Evolutionary conservation across 176 grass and related monocot genomes (phyloP), one percentile per base, ranked within the genome.

Genomic region (Microstegium vimineum): DNA sequence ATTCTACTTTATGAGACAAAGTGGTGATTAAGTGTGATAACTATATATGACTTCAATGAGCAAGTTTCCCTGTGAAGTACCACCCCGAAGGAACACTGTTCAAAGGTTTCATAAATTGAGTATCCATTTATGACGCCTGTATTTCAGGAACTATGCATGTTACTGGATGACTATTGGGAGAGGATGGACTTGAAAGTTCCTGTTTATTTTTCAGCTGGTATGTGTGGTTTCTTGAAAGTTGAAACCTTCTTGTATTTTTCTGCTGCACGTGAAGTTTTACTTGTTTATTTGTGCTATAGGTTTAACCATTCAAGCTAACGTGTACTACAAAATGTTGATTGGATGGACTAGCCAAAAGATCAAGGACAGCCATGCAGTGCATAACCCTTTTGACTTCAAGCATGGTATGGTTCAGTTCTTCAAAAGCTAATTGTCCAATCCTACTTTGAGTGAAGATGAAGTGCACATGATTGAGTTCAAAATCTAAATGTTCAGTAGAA

Each of bases 331-430:
- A 81, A 95, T 93, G 92, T 87, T 98, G 71, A 95, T 95, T 91
- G 95, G 95, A 71, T 98, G 95, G 92, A 94, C 95, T 67, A 98
- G 95, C 80, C 90, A 98, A 88, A 98, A 95, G 75, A 98, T 98
- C 75, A 95, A 98, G 85, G 85, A 95, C 38, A 95, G 82, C 86
- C 94, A 87, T 51, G 83, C 85, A 77, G 66, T 91, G 54, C 92
- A 76, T 54, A 98, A 98, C 62, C 85, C 95, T 79, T 98, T 95
- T 80, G 90, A 98, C 82, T 98, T 95, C 82, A 98, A 98, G 80
- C 92, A 98, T 88, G 92, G 90, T 98, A 88, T 69, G 13, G n/a
- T 49, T 56, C 4, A 25, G 71, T 77, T 69, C 74, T 83, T 68
- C 13, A 66, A 74, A 78, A 25, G 62, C 28, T 41, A 71, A 45